phyloP scores from a whole-genome alignment of 768 basidiomycete species.

The Sarcodon aspratus region DNA sequence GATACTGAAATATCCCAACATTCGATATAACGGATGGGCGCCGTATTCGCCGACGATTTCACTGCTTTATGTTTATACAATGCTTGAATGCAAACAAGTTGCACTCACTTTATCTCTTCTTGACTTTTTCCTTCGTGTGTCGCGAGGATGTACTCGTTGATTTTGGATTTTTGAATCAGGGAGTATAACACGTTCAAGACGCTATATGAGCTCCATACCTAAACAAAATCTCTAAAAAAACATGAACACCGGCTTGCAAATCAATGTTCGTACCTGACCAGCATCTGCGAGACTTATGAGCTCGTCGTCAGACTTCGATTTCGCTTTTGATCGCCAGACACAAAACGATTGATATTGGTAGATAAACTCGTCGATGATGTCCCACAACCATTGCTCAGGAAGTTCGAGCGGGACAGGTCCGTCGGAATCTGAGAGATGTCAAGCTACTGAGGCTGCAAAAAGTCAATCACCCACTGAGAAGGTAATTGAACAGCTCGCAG shows the following conservation, averaged over 20 bases:
- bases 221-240: conserved; percentile 1
- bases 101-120: conserved; percentile 74
- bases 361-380: conserved; percentile 94
- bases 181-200: conserved; percentile 98
- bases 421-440: conserved; percentile 62
- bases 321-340: conserved; percentile 78
- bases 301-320: conserved; percentile 85
- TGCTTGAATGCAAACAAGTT: background rate
- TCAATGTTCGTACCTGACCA: conserved; percentile 30
- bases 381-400: conserved; percentile 98
- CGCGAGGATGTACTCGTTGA: conserved; percentile 87
- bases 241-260: background rate
- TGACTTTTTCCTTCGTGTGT: conserved; percentile 67
- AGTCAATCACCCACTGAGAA: conserved; percentile 57
- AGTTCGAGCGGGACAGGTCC: conserved; percentile 89
- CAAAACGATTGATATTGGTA: conserved; percentile 98
- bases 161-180: conserved; percentile 92
- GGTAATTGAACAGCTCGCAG: conserved; percentile 96
- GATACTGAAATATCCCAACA: conserved; percentile 94
- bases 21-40: conserved; percentile 78
- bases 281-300: conserved; percentile 70
- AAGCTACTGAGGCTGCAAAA: background rate
- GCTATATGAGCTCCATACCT: conserved; percentile 98
- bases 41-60: conserved; percentile 91
- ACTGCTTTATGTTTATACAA: conserved; percentile 23